Percentiles rank a stretch among this genome's conserved stretches.
Conservation (phyloP, 192 early-diverging fungal species). For the Linnemannia exigua region DNA sequence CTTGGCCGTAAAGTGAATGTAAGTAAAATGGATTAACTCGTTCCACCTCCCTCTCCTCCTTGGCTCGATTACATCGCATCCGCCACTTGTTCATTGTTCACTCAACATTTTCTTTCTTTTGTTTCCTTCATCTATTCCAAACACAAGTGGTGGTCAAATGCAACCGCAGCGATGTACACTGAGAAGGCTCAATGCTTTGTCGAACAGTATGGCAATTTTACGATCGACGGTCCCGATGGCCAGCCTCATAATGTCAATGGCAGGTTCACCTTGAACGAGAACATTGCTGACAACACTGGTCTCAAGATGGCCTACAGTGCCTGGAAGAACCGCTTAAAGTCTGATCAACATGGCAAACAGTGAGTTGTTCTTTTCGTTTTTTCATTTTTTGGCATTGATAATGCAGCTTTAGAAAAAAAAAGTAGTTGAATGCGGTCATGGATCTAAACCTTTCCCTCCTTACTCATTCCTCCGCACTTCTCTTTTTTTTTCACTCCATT, state of each 20-base stretch:
- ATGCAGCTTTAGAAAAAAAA: slow-evolving; percentile 12
- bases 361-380: slow-evolving; percentile 33
- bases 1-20: neutral
- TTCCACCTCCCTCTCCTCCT: neutral
- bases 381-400: slow-evolving; percentile 9
- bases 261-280: slow-evolving; percentile 69
- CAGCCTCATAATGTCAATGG: slow-evolving; percentile 60
- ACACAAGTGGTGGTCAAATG: slow-evolving; percentile 76
- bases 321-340: slow-evolving; percentile 45
- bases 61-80: neutral
- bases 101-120: slow-evolving; percentile 45
- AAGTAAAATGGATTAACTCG: too few relatives aligned
- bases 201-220: slow-evolving; percentile 72
- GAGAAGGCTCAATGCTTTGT: slow-evolving; percentile 71
- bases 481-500: neutral
- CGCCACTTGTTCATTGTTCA: neutral
- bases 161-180: slow-evolving; percentile 67
- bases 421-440: neutral
- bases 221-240: slow-evolving; percentile 53
- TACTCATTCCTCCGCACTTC: too few relatives aligned
- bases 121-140: neutral
- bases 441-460: too few relatives aligned
- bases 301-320: slow-evolving; percentile 59
- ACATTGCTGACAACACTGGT: slow-evolving; percentile 82
- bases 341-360: slow-evolving; percentile 47